Base-by-base conservation (phyloP, 2,329 filamentous ascomycete species). In the Colletotrichum sojae region DNA sequence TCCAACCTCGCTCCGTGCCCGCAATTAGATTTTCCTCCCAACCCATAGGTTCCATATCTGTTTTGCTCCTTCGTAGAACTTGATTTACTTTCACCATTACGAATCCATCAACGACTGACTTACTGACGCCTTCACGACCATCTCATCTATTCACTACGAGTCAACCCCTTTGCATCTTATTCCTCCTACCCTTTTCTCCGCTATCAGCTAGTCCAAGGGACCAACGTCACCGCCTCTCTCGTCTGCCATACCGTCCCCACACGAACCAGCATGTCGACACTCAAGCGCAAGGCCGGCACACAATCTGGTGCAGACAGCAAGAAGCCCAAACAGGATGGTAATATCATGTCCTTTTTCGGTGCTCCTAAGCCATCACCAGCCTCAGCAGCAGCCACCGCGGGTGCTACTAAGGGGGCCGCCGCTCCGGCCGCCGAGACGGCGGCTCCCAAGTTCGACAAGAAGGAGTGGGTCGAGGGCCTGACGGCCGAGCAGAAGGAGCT, bases 321-420 rank as follows among this genome's bases (percentile, higher is more conserved):
- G 80, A 95, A 94, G 78, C 78, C 90, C 67, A 94, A 91, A 80
- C 84, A 88, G 61, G 92, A 96, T 76, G 89, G 86, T 71, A 94
- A 86, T 82, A 97, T 99, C 77, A 95, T 91, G 31, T 93, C 94
- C 16, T 98, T 98, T 86, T 98, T 99, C 76, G 88, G 90, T 15
- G 85, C 88, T 18, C 90, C 94, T 6, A 93, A 92, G 77, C 74
- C 82, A 16, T 73, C 78, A 12, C 76, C 77, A 22, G 76, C 74
- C 62, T 80, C 76, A 73, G 52, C 16, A n/a, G 53, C 36, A 18
- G 67, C 75, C 70, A 73, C 76, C 53, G 66, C 71, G 71, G 49
- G 56, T 51, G 45, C 64, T 52, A 43, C 56, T 20, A 25, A 58
- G 51, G 64, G 57, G 51, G 39, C 31, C 16, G 51, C 75, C 25